Conservation (phyloP, 345 rosid genomes). For the Bruguiera gymnorhiza region DNA sequence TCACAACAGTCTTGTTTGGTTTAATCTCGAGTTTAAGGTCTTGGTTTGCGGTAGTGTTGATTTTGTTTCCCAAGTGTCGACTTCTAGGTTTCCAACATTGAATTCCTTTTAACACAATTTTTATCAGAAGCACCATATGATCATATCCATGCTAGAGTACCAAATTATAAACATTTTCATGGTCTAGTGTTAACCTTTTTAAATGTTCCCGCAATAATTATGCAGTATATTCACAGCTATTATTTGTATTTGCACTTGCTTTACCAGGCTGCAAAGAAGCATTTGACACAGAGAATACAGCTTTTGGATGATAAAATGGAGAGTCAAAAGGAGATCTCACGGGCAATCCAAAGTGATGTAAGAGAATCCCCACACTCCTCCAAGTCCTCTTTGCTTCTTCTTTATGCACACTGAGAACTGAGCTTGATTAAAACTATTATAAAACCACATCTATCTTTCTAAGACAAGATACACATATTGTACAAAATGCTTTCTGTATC, state of each 20-base stretch:
- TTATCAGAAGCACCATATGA: not conserved
- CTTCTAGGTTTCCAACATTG: no score
- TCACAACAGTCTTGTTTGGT: no score
- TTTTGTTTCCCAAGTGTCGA: no score
- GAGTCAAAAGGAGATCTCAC: constrained; percentile 66
- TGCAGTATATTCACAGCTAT: not conserved
- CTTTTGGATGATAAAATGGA: constrained; percentile 79
- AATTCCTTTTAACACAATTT: not conserved
- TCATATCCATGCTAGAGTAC: not conserved
- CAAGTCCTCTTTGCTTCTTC: not conserved
- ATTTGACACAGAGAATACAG: constrained; percentile 73
- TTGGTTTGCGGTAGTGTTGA: no score
- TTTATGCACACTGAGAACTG: no score
- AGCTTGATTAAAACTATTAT: no score
- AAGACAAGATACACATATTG: no score
- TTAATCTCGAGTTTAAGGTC: no score
- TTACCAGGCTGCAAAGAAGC: constrained; percentile 71
- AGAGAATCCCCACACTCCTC: constrained; percentile 3
- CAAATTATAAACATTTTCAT: not conserved
- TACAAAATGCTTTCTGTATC: no score
- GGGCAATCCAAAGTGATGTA: constrained; percentile 64
- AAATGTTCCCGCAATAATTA: not conserved
- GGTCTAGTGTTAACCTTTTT: not conserved
- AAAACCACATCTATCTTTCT: no score
- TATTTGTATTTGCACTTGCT: constrained; percentile 16